Percentiles rank a stretch among this genome's conserved stretches.
Conservation (phyloP, 1,284 basidiomycete species). For the Cerioporus squamosus region DNA sequence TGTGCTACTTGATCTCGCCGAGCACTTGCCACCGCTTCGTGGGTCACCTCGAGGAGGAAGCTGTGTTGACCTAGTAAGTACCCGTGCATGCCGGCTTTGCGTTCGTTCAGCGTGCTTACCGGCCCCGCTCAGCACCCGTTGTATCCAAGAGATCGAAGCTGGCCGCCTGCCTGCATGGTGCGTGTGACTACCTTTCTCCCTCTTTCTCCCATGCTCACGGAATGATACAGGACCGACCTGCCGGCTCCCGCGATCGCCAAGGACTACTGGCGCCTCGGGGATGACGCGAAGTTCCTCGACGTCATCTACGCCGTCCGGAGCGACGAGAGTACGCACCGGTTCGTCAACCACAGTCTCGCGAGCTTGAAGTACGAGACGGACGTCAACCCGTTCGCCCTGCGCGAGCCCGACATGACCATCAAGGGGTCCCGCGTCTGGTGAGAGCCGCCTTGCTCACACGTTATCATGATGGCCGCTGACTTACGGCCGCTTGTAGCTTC, state of each 20-base stretch:
- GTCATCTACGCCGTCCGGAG: conserved; percentile 90
- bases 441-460: conserved; percentile 5
- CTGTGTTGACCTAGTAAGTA: conserved; percentile 81
- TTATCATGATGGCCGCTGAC: not conserved
- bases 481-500: conserved; percentile 59
- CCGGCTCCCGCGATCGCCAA: conserved; percentile 90
- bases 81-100: conserved; percentile 2
- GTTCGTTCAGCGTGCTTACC: conserved; percentile 1
- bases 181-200: conserved; percentile 23
- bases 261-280: conserved; percentile 88
- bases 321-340: conserved; percentile 92
- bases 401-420: conserved; percentile 85
- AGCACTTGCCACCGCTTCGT: conserved; percentile 92
- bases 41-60: conserved; percentile 94
- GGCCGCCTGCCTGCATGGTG: conserved; percentile 89
- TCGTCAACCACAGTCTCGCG: conserved; percentile 92
- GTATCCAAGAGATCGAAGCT: conserved; percentile 84
- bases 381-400: conserved; percentile 89
- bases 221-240: conserved; percentile 48
- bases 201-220: not conserved
- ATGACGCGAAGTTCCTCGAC: conserved; percentile 81
- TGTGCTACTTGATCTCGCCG: conserved; percentile 85
- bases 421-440: conserved; percentile 81
- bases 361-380: conserved; percentile 80
- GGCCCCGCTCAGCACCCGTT: conserved; percentile 60